A percentile compares a stretch with the other conserved stretches of the same genome.
Evolutionary conservation across 148 eudicot genomes (phyloP).

Genomic region (Arctostaphylos glauca): DNA sequence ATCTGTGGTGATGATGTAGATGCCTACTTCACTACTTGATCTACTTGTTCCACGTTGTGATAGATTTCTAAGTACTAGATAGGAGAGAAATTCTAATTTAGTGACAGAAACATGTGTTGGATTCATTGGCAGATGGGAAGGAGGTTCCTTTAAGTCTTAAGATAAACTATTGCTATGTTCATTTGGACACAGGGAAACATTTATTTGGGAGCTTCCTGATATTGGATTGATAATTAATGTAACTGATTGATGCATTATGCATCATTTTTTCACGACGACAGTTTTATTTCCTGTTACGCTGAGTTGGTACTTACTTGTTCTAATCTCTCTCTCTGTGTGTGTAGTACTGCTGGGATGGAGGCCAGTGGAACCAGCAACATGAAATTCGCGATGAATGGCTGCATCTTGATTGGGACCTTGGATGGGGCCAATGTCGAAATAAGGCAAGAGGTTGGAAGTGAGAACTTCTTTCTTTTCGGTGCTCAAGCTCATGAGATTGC

Average conservation of each 20-base stretch:
- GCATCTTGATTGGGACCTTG: conserved; percentile 82
- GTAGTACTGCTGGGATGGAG: conserved; percentile 96
- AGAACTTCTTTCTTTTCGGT: conserved; percentile 88
- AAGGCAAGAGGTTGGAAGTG: conserved; percentile 87
- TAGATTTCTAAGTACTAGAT: background rate
- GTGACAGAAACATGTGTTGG: background rate
- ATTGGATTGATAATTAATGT: background rate
- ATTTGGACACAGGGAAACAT: background rate
- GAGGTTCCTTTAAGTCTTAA: background rate
- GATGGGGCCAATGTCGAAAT: conserved; percentile 99
- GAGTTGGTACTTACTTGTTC: background rate
- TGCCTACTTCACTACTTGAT: background rate
- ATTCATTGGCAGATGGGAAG: background rate
- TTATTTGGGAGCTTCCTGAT: background rate
- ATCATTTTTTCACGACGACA: background rate
- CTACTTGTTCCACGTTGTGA: background rate
- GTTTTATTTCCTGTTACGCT: background rate
- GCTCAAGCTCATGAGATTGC: conserved; percentile 81
- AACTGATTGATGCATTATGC: background rate
- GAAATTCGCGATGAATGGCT: conserved; percentile 98
- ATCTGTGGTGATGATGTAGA: background rate
- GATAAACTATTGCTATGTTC: background rate
- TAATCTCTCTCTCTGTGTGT: background rate
- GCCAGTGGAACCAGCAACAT: conserved; percentile 99
- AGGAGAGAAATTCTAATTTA: background rate